phyloP scores from a whole-genome alignment of 2,329 filamentous ascomycete species.

The Penicillium sp. region DNA sequence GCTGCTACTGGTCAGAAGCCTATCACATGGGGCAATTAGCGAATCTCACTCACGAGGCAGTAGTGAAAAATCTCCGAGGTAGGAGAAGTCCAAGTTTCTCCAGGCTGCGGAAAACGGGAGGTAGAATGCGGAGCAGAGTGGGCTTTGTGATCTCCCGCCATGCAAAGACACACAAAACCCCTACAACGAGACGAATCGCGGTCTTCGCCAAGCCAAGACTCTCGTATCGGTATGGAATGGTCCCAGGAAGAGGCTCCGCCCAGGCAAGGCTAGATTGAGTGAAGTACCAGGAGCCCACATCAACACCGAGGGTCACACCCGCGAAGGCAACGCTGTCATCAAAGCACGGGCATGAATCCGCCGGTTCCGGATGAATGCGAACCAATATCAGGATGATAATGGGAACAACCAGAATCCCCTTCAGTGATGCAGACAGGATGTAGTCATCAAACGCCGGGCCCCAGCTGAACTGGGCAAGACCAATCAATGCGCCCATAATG shows the following conservation, averaged over 20 bases:
- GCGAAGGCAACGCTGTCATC: slow-evolving; percentile 94
- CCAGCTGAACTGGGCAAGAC: slow-evolving; percentile 55
- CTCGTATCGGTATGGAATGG: slow-evolving; percentile 65
- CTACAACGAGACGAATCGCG: slow-evolving; percentile 69
- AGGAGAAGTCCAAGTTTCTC: slow-evolving; percentile 77
- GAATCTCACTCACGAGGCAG: slow-evolving; percentile 65
- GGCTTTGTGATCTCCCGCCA: slow-evolving; percentile 94
- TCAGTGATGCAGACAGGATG: slow-evolving; percentile 65
- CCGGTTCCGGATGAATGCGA: slow-evolving; percentile 89
- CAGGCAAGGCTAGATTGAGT: slow-evolving; percentile 57
- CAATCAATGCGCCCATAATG: slow-evolving; percentile 68
- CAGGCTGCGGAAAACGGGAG: slow-evolving; percentile 82
- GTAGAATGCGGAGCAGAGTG: slow-evolving; percentile 71
- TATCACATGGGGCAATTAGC: neutral
- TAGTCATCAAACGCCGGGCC: slow-evolving; percentile 67
- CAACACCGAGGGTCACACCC: slow-evolving; percentile 82
- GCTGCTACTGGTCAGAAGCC: slow-evolving; percentile 45
- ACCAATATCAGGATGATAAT: slow-evolving; percentile 73
- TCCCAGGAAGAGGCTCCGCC: slow-evolving; percentile 56
- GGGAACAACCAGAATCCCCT: slow-evolving; percentile 64
- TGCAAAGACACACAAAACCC: slow-evolving; percentile 79
- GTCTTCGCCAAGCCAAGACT: slow-evolving; percentile 67
- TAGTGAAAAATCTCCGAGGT: slow-evolving; percentile 86
- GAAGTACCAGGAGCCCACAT: slow-evolving; percentile 82
- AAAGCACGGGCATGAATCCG: slow-evolving; percentile 95